These are phyloP conservation scores for Entamoeba histolytica DNA, from an alignment of 208 protist species.

Conservation along the genomic window DNA sequence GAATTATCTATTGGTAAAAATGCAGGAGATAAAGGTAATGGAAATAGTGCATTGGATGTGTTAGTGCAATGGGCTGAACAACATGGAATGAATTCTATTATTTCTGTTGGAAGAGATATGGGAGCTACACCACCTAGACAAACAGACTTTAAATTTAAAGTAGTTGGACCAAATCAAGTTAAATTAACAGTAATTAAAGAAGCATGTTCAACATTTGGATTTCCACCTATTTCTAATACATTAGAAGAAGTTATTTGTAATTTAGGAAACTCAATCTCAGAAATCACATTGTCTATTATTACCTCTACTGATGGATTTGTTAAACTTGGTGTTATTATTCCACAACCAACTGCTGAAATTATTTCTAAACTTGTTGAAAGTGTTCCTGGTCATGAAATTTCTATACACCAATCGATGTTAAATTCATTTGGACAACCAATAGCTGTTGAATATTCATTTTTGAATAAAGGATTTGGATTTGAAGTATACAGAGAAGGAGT, in stretches of 20 bases:
- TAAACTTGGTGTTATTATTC: slow-evolving; percentile 28
- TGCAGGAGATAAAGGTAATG: slow-evolving; percentile 5
- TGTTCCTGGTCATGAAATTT: background rate
- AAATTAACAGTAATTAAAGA: slow-evolving; percentile 26
- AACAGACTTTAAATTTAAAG: slow-evolving; percentile 31
- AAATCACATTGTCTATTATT: slow-evolving; percentile 28
- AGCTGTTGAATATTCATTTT: slow-evolving; percentile 5
- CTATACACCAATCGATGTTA: background rate
- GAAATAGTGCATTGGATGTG: background rate
- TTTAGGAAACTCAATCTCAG: background rate
- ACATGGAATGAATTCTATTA: slow-evolving; percentile 13
- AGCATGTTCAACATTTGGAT: slow-evolving; percentile 32
- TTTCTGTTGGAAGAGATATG: slow-evolving; percentile 37
- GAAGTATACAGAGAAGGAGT: slow-evolving; percentile 19
- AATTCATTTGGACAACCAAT: slow-evolving; percentile 5
- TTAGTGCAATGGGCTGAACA: slow-evolving; percentile 12
- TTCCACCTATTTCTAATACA: slow-evolving; percentile 22
- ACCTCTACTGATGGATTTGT: slow-evolving; percentile 37
- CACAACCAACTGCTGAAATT: slow-evolving; percentile 20
- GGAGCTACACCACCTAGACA: slow-evolving; percentile 37
- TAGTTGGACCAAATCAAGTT: slow-evolving; percentile 16
- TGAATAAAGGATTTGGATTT: slow-evolving; percentile 16
- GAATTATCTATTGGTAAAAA: background rate
- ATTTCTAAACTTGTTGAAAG: slow-evolving; percentile 11
- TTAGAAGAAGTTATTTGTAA: slow-evolving; percentile 18